Conservation (phyloP, 208 protist species). For the Wallacemonas sp. region DNA sequence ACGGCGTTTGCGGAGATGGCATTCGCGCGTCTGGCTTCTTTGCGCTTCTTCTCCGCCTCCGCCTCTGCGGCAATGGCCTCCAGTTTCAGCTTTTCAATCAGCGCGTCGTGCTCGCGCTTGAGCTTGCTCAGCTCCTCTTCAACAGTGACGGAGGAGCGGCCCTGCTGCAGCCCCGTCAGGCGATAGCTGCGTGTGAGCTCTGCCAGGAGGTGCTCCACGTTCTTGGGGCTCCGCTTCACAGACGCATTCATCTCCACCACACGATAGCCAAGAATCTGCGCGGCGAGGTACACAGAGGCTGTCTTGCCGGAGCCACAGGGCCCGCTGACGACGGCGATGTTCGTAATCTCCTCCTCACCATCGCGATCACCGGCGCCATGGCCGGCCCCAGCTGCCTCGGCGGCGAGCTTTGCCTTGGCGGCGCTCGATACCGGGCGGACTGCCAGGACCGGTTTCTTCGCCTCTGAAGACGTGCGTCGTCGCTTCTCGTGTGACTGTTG, state of each 20-base stretch:
- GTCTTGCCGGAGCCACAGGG: slow-evolving; percentile 78
- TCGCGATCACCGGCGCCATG: slow-evolving; percentile 13
- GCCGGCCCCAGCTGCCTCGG: not conserved
- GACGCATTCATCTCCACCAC: slow-evolving; percentile 88
- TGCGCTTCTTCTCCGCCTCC: slow-evolving; percentile 9
- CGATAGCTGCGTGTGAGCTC: slow-evolving; percentile 80
- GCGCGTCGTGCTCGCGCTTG: slow-evolving; percentile 56
- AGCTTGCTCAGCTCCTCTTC: slow-evolving; percentile 71
- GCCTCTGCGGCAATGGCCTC: slow-evolving; percentile 27
- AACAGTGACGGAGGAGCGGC: slow-evolving; percentile 39
- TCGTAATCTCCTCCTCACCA: slow-evolving; percentile 67
- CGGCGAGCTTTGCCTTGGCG: not conserved
- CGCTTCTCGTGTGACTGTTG: not conserved
- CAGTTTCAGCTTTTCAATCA: slow-evolving; percentile 25
- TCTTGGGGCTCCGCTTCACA: slow-evolving; percentile 64
- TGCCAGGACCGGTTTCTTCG: too few species aligned
- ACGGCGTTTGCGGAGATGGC: slow-evolving; percentile 70
- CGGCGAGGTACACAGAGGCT: slow-evolving; percentile 77
- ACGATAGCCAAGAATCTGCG: slow-evolving; percentile 67
- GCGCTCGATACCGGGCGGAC: not conserved
- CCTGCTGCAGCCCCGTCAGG: slow-evolving; percentile 39
- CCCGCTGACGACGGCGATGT: slow-evolving; percentile 78
- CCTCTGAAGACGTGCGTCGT: too few species aligned
- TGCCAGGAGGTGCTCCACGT: slow-evolving; percentile 72
- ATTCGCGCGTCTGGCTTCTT: slow-evolving; percentile 49